phyloP scores from a whole-genome alignment of 176 grass and related monocot genomes.

The Triticum dicoccoides region DNA sequence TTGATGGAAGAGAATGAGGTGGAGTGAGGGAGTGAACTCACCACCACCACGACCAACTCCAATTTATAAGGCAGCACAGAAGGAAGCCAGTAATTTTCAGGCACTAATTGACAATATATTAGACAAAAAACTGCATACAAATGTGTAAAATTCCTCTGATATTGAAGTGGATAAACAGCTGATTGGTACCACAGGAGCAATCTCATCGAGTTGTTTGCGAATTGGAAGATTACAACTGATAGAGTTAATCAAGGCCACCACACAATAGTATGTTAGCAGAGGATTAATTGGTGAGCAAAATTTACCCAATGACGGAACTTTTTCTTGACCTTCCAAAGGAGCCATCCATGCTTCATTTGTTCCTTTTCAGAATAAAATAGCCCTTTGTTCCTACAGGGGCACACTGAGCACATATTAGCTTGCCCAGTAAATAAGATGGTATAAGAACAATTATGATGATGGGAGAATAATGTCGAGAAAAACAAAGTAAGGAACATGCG shows the following conservation, averaged over 20 bases:
- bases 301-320: not conserved
- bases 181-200: no score
- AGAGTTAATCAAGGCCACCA: not conserved
- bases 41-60: no score
- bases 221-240: no score
- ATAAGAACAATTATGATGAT: no score
- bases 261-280: not conserved
- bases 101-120: not conserved
- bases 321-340: not conserved
- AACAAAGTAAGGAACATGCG: not conserved
- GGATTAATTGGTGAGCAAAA: not conserved
- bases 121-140: not conserved
- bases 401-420: not conserved
- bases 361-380: not conserved
- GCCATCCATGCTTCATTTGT: not conserved
- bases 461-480: no score
- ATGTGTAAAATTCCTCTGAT: not conserved
- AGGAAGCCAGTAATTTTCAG: no score
- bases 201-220: no score
- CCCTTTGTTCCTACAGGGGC: conserved; percentile 1
- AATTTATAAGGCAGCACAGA: no score
- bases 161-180: not conserved
- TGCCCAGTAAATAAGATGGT: not conserved
- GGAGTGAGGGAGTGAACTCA: no score
- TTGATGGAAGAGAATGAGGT: no score